These are phyloP conservation scores for Hagleromyces aurorensis DNA, from an alignment of 805 yeast genomes.

Conservation along the genomic window DNA sequence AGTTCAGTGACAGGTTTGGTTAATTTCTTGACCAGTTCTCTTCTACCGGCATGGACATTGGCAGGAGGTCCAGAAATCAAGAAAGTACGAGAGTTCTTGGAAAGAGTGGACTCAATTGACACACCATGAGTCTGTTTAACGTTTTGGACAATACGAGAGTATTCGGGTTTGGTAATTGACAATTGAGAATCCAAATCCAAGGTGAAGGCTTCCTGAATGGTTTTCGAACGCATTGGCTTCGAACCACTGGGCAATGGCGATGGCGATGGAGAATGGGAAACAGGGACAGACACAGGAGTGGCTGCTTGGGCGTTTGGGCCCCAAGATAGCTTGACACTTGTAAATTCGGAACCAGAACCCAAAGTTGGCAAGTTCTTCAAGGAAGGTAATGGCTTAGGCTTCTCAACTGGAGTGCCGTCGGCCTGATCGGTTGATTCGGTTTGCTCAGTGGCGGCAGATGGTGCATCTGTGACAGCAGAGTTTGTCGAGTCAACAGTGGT, in stretches of 20 bases:
- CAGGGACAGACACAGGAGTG: conserved; percentile 16
- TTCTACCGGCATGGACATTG: conserved; percentile 60
- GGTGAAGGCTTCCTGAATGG: conserved; percentile 72
- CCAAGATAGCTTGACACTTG: conserved; percentile 31
- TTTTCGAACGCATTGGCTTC: conserved; percentile 47
- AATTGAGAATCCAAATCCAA: conserved; percentile 63
- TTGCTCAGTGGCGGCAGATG: not conserved
- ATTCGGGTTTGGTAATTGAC: conserved; percentile 54
- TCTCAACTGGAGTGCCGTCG: conserved; percentile 2
- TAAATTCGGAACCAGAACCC: conserved; percentile 39
- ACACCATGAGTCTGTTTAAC: conserved; percentile 54
- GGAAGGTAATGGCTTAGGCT: conserved; percentile 23
- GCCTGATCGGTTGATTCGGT: conserved; percentile 1
- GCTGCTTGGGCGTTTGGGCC: conserved; percentile 43
- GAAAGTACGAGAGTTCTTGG: conserved; percentile 74
- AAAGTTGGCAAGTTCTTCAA: conserved; percentile 55
- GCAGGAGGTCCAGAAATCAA: conserved; percentile 68
- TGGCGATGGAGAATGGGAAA: conserved; percentile 17
- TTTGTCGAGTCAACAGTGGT: conserved; percentile 12
- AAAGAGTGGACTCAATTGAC: conserved; percentile 74
- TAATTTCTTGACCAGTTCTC: conserved; percentile 66
- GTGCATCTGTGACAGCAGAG: conserved; percentile 3
- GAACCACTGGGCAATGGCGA: conserved; percentile 26
- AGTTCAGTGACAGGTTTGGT: conserved; percentile 61
- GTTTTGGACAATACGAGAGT: conserved; percentile 55